Conservation (phyloP, 1,139 yeast genomes). For the Suhomyces ambrosiae region DNA sequence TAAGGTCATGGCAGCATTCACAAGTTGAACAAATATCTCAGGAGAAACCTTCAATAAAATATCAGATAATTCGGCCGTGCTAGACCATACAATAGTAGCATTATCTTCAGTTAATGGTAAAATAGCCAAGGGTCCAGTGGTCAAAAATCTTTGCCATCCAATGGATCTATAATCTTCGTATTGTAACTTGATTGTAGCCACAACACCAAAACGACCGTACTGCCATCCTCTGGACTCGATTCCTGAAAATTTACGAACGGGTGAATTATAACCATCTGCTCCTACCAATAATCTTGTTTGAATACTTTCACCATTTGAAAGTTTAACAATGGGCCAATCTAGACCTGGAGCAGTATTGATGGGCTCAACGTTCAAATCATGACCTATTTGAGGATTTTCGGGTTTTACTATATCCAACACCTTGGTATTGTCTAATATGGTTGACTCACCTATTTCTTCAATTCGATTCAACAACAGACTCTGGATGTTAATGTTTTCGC, state of each 20-base stretch:
- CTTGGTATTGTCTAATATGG: slow-evolving; percentile 63
- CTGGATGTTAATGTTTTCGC: slow-evolving; percentile 85
- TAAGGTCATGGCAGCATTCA: slow-evolving; percentile 84
- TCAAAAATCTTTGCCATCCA: slow-evolving; percentile 94
- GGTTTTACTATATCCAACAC: slow-evolving; percentile 53
- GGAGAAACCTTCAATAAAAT: slow-evolving; percentile 60
- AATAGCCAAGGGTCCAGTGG: slow-evolving; percentile 91
- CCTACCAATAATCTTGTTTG: slow-evolving; percentile 82
- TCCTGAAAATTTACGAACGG: slow-evolving; percentile 79
- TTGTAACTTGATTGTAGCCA: slow-evolving; percentile 78
- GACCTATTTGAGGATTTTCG: slow-evolving; percentile 11
- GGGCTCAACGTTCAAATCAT: slow-evolving; percentile 12
- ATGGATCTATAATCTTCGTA: slow-evolving; percentile 67
- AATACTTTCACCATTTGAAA: slow-evolving; percentile 65
- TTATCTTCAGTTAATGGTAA: slow-evolving; percentile 84
- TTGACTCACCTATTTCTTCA: slow-evolving; percentile 51
- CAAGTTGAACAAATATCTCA: slow-evolving; percentile 64
- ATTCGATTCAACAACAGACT: slow-evolving; percentile 61
- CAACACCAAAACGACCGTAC: slow-evolving; percentile 85
- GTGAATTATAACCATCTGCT: slow-evolving; percentile 95
- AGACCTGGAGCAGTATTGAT: slow-evolving; percentile 27
- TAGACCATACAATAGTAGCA: slow-evolving; percentile 93
- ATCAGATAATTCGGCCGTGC: slow-evolving; percentile 74
- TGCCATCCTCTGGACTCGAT: slow-evolving; percentile 93
- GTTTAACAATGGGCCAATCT: slow-evolving; percentile 78